Evolutionary conservation across 352 stramenopile species (phyloP), one percentile per base, ranked within the genome.

Genomic region (Phytophthora melonis): DNA sequence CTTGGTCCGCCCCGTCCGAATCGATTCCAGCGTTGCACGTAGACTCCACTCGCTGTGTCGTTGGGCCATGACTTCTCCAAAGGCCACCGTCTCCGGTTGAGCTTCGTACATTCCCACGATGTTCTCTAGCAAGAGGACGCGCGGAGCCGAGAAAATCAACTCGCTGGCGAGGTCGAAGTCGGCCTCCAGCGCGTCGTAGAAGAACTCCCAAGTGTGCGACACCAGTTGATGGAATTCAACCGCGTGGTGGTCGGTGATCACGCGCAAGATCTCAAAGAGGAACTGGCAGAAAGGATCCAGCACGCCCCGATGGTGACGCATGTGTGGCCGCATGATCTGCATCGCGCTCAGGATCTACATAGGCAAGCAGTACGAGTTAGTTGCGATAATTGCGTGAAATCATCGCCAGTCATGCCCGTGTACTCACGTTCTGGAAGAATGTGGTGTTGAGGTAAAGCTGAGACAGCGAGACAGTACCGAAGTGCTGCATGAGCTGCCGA

Each of bases 161-260:
- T 81, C 64, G 47, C 54, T 69, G 0, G 80, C 72, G 14, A 68
- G 49, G 21, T 82, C 75, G 23, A 84, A 78, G 47, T 90, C 74
- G 16, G 65, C 63, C 3, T 75, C 67, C 1, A 93, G 59, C 0
- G 75, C 74, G 36, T 91, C 87, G 14, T 81, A 80, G 45, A 92
- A 79, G 39, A 90, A 81, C 18, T 82, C 79, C 64, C 86, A 82
- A 0, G 79, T 68, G 27, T 84, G 77, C 6, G 80, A 70, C 0
- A 93, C 76, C 7, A 94, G 77, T 53, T 80, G 77, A n/a, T 86
- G 78, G 54, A 94, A 94, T 61, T 93, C 88, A 13, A 75, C 79
- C 19, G 88, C 81, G 19, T 92, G 86, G 69, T 93, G 85, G 16
- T 80, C 77, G 5, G 75, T 79, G 49, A 94, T 90, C 1, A 90